These are phyloP conservation scores for Termitomyces sp. DNA, from an alignment of 768 basidiomycete genomes.

Conservation along the genomic window DNA sequence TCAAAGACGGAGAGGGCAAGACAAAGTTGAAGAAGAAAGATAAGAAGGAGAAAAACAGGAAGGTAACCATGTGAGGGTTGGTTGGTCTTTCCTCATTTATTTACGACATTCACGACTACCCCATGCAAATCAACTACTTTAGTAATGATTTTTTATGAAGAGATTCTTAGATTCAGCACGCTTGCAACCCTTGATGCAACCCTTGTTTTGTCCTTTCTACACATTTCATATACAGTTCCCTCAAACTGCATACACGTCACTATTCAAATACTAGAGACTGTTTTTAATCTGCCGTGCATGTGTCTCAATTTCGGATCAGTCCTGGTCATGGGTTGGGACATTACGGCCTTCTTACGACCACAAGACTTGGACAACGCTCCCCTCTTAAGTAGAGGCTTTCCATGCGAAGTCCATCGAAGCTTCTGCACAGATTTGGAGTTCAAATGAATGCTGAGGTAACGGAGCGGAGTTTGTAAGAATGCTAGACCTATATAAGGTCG, in stretches of 20 bases:
- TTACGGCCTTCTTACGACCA: constrained; percentile 1
- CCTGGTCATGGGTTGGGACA: constrained; percentile 5
- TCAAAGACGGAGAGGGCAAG: constrained; percentile 40
- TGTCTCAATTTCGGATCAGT: not conserved
- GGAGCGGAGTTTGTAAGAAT: constrained; percentile 46
- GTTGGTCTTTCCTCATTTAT: constrained; percentile 6
- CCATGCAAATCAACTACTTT: constrained; percentile 13
- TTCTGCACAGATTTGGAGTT: constrained; percentile 3
- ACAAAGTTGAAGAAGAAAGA: constrained; percentile 44
- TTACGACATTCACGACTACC: constrained; percentile 22
- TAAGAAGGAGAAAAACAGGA: constrained; percentile 56
- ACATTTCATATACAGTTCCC: not conserved
- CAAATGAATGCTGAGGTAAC: constrained; percentile 16
- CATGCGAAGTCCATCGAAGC: constrained; percentile 7
- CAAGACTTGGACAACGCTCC: constrained; percentile 5
- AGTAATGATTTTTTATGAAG: constrained; percentile 14
- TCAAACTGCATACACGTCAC: not conserved
- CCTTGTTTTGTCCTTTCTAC: constrained; percentile 1
- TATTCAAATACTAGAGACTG: not conserved
- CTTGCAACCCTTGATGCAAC: not conserved
- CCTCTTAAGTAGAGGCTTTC: not conserved
- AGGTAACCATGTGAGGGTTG: constrained; percentile 24
- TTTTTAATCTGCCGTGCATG: not conserved
- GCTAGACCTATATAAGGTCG: constrained; percentile 35
- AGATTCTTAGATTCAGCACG: not conserved